Conservation (phyloP, 805 yeast species). For the Metschnikowia aberdeeniae region DNA sequence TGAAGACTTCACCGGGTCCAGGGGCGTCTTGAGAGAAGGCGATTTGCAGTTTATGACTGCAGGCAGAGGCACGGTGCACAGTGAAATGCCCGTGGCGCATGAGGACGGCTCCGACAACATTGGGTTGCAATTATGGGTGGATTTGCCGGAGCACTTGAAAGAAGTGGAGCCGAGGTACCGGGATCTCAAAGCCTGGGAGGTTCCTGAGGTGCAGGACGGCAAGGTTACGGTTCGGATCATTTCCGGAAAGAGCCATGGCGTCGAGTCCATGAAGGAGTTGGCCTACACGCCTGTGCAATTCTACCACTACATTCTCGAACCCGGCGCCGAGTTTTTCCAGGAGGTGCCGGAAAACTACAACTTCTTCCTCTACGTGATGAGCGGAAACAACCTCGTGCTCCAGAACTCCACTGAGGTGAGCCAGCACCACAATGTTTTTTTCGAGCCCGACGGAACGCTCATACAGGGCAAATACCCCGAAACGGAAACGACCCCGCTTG, state of each 20-base stretch:
- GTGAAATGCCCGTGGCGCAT: conserved; percentile 73
- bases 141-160: conserved; percentile 17
- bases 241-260: conserved; percentile 72
- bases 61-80: conserved; percentile 80
- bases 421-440: conserved; percentile 53
- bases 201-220: conserved; percentile 64
- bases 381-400: conserved; percentile 52
- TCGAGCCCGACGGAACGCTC: conserved; percentile 64
- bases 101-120: conserved; percentile 23
- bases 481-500: conserved; percentile 38
- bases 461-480: conserved; percentile 46
- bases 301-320: conserved; percentile 57
- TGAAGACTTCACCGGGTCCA: conserved; percentile 84
- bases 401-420: conserved; percentile 30
- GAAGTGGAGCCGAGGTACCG: conserved; percentile 67
- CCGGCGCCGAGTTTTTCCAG: conserved; percentile 64
- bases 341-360: conserved; percentile 57
- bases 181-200: conserved; percentile 65
- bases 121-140: conserved; percentile 77
- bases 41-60: conserved; percentile 95
- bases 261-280: conserved; percentile 65
- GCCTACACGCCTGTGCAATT: conserved; percentile 81
- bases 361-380: conserved; percentile 62
- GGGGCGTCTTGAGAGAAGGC: conserved; percentile 72
- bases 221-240: conserved; percentile 66